phyloP scores from a whole-genome alignment of 164 flowering plant species.

The Malania oleifera region DNA sequence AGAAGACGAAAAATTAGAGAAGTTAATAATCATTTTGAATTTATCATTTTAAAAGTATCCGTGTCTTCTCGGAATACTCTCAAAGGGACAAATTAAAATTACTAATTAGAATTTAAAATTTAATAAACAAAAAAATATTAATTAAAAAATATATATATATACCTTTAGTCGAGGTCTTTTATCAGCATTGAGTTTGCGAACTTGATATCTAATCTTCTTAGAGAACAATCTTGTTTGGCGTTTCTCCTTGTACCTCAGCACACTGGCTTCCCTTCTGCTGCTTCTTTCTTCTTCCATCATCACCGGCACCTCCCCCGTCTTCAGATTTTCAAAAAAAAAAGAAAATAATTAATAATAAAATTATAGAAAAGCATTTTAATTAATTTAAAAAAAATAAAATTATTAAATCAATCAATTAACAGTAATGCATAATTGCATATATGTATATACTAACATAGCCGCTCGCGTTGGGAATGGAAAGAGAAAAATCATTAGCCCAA shows the following conservation, averaged over 20 bases:
- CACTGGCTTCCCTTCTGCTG: conserved; percentile 62
- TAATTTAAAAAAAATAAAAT: no score
- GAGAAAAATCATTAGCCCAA: conserved; percentile 35
- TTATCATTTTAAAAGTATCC: no score
- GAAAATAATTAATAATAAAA: not conserved
- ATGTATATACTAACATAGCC: conserved; percentile 43
- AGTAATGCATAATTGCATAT: no score
- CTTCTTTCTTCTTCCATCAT: conserved; percentile 53
- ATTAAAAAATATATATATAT: no score
- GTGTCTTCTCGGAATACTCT: no score
- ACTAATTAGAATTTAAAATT: not conserved
- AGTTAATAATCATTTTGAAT: no score
- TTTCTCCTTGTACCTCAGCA: conserved; percentile 66
- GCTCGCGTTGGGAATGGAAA: conserved; percentile 16
- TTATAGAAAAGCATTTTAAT: no score
- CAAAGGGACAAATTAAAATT: no score
- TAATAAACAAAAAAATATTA: no score
- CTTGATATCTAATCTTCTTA: conserved; percentile 74
- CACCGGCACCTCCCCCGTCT: conserved; percentile 57
- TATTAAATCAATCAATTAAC: no score
- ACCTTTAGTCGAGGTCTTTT: conserved; percentile 68
- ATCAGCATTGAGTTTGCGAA: conserved; percentile 75
- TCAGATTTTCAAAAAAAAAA: no score
- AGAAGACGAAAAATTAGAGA: no score
- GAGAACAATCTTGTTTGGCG: conserved; percentile 59